A percentile compares a stretch with the other conserved stretches of the same genome.
Conservation (phyloP, 306 rosid species). For the Castanopsis chinensis region DNA sequence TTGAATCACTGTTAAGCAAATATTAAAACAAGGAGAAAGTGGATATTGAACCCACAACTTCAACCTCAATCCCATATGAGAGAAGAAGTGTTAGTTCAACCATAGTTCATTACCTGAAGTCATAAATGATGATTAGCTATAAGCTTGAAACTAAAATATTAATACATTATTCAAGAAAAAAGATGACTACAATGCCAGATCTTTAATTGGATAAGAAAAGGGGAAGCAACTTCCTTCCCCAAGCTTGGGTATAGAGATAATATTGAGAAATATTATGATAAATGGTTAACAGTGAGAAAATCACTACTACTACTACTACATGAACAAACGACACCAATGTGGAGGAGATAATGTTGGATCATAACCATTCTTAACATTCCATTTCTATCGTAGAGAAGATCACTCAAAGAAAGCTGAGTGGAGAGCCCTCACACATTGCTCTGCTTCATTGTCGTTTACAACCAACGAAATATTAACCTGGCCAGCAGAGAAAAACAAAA, state of each 20-base stretch:
- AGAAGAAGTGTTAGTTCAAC: no score
- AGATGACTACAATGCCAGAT: neutral
- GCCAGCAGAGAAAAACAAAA: constrained; percentile 14
- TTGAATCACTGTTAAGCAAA: no score
- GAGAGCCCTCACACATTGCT: constrained; percentile 80
- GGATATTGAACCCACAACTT: no score
- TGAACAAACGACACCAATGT: neutral
- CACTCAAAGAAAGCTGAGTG: constrained; percentile 72
- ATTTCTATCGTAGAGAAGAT: constrained; percentile 28
- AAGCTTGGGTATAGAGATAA: neutral
- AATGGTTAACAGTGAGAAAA: neutral
- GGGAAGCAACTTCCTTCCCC: neutral
- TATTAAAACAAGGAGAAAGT: no score
- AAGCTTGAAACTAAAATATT: neutral
- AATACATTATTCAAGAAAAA: neutral
- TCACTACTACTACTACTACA: neutral
- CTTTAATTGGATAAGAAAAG: neutral
- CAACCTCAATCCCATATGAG: no score
- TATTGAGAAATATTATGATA: neutral
- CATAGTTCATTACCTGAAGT: no score
- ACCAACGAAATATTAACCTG: constrained; percentile 94
- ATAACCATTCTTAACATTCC: constrained; percentile 42
- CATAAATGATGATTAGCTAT: neutral
- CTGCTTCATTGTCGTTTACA: constrained; percentile 82
- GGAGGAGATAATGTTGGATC: neutral